Base-by-base conservation (phyloP, 1,139 yeast species). In the Yamadazyma conglobata region DNA sequence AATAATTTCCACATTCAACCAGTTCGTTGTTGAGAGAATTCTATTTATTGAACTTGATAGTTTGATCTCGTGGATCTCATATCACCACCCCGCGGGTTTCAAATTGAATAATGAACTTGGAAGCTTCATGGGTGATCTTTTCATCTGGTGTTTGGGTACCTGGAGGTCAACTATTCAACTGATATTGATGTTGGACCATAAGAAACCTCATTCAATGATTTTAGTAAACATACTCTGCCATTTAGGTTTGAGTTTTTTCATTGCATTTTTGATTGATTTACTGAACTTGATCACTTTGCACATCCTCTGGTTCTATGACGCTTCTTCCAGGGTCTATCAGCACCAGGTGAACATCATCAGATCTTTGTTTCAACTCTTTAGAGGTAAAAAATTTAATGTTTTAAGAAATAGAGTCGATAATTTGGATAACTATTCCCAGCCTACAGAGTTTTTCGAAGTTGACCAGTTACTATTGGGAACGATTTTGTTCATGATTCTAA, bases 391-490 rank as follows among this genome's bases (percentile, higher is more conserved):
- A 56, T 81, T 77, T 43, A 93, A 93, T 50, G 77, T 83, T 2
- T 61, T 93, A 44, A 72, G 97, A 43, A 70, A 84, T 36, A 78
- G 98, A 62, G 79, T 88, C 24, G 99, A 93, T 54, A 60, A 53
- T 35, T 47, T 68, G 25, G 64, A 66, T 38, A 60, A 55, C 37
- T 60, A 63, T 31, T 77, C 84, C n/a, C 77, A 80, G 42, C 51
- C 54, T 17, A 45, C 46, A 4, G 49, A 50, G 8, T 70, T 74
- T 44, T 89, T 85, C 52, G 91, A 85, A 37, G 63, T 89, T 21
- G 96, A 91, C 52, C 96, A 89, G 49, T 64, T 91, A 35, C 63
- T 93, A 31, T 62, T 91, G 53, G 98, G 98, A 0, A 91, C 96
- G 0, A 70, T 93, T 36, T 57, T 91, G 19, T 91, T 91, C 58